These are phyloP conservation scores for Gomphus bonarii DNA, from an alignment of 1,284 basidiomycete genomes.

Conservation along the genomic window DNA sequence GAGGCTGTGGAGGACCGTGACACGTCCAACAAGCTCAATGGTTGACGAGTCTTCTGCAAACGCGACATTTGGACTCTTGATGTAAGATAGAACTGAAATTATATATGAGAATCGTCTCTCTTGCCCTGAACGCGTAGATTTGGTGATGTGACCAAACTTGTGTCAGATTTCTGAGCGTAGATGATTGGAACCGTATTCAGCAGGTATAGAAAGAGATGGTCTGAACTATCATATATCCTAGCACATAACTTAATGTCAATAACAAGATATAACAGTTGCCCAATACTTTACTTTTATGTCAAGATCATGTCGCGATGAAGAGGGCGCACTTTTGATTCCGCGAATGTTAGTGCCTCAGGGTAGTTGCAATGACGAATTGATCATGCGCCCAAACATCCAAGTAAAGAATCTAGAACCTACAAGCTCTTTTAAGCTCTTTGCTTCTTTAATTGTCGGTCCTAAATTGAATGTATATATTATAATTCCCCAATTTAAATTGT, in stretches of 20 bases:
- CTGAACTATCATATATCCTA: neutral
- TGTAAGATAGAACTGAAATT: neutral
- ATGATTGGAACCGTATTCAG: neutral
- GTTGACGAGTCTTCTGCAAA: neutral
- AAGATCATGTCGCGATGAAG: neutral
- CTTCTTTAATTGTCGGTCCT: too few species aligned
- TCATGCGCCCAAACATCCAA: too few species aligned
- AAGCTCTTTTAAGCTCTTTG: too few species aligned
- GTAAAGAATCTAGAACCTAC: too few species aligned
- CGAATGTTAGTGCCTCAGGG: neutral
- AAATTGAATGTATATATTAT: too few species aligned
- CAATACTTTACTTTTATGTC: neutral
- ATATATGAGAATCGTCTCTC: neutral
- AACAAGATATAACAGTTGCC: neutral
- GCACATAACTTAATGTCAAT: neutral
- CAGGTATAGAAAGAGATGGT: neutral
- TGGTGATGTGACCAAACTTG: neutral
- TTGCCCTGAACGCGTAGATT: neutral
- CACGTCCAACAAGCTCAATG: neutral
- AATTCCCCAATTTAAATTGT: too few species aligned
- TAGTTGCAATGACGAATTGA: too few species aligned
- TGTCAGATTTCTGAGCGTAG: neutral
- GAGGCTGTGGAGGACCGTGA: slow-evolving; percentile 5
- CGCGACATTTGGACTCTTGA: neutral
- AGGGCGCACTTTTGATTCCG: neutral